These are phyloP conservation scores for Byssochlamys sp. DNA, from an alignment of 2,329 filamentous ascomycete genomes.

Conservation along the genomic window DNA sequence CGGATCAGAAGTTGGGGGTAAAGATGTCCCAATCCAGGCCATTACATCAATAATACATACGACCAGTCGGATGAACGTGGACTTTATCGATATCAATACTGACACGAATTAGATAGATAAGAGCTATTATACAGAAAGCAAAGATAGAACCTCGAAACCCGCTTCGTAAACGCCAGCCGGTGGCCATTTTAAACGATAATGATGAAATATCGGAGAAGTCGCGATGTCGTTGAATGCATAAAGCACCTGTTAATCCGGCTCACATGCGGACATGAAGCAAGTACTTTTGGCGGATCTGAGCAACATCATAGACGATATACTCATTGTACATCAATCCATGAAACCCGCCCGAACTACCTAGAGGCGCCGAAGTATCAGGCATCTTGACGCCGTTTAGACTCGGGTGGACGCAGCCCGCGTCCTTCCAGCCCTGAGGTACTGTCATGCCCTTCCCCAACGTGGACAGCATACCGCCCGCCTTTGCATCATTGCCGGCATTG, in stretches of 20 bases:
- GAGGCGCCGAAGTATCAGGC: slow-evolving; percentile 20
- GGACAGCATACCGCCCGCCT: slow-evolving; percentile 49
- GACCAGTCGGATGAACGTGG: not conserved
- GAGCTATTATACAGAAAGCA: not conserved
- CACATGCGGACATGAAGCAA: slow-evolving; percentile 35
- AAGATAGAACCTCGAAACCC: not conserved
- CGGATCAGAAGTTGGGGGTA: no score
- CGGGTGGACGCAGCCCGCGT: slow-evolving; percentile 57
- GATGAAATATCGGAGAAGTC: not conserved
- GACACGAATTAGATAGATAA: not conserved
- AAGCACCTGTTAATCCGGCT: not conserved
- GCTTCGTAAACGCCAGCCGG: not conserved
- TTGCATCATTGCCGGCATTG: slow-evolving; percentile 55
- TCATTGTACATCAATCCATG: slow-evolving; percentile 30
- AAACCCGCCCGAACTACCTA: not conserved
- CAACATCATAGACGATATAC: slow-evolving; percentile 42
- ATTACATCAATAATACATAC: not conserved
- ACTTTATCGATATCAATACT: not conserved
- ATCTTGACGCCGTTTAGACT: slow-evolving; percentile 60
- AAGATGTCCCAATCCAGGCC: no score
- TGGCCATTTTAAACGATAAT: not conserved
- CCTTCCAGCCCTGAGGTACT: slow-evolving; percentile 63
- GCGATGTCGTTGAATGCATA: not conserved
- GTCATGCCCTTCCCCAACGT: slow-evolving; percentile 62
- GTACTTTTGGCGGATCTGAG: slow-evolving; percentile 39